These are phyloP conservation scores for Pseudocercospora macadamiae DNA, from an alignment of 2,329 filamentous ascomycete genomes.

Conservation along the genomic window DNA sequence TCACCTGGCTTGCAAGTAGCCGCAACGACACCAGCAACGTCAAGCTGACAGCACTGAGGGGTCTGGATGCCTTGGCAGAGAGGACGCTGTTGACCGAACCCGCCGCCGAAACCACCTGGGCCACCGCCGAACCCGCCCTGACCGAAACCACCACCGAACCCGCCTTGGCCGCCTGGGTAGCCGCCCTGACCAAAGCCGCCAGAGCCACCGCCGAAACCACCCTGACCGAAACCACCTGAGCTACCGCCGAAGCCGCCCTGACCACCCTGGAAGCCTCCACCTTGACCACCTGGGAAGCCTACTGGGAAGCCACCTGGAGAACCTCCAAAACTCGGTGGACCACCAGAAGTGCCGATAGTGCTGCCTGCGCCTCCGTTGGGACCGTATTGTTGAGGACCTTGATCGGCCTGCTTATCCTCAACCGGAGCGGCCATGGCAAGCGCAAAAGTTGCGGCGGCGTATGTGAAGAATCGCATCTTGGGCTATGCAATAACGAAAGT, in stretches of 20 bases:
- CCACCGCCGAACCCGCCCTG: background rate
- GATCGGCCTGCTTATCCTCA: background rate
- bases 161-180: background rate
- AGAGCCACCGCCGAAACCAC: background rate
- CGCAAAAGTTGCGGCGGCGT: conserved; percentile 11
- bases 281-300: background rate
- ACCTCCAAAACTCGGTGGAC: too few relatives aligned
- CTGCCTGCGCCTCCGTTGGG: conserved; percentile 3
- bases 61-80: conserved; percentile 10
- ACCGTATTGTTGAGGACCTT: background rate
- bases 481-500: too few relatives aligned
- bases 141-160: background rate
- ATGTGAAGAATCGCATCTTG: conserved; percentile 13
- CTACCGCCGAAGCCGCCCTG: background rate
- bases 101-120: background rate
- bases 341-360: background rate
- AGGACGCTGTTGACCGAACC: background rate
- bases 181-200: background rate
- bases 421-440: conserved; percentile 7
- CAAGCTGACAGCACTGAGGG: conserved; percentile 13
- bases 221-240: background rate
- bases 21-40: conserved; percentile 3
- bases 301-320: background rate
- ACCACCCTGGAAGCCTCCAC: background rate
- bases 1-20: conserved; percentile 12